phyloP scores from a whole-genome alignment of 306 rosid species.

The Arachis hypogaea region DNA sequence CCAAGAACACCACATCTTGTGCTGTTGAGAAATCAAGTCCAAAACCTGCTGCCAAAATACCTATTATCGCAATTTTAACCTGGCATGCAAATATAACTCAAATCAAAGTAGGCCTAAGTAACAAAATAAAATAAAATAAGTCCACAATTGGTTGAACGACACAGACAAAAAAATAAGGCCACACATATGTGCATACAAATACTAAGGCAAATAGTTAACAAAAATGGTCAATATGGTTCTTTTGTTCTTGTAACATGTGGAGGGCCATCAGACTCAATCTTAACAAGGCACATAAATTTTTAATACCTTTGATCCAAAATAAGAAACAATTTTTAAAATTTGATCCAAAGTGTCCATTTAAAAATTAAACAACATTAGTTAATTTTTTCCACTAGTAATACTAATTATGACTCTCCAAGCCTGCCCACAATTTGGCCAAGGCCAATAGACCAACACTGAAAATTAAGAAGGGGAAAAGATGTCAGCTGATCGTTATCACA shows the following conservation, averaged over 20 bases:
- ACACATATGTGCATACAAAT: conserved; percentile 6
- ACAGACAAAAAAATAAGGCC: neutral
- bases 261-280: conserved; percentile 5
- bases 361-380: no score
- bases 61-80: conserved; percentile 92
- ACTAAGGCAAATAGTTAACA: conserved; percentile 20
- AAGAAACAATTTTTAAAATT: no score
- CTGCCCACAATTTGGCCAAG: conserved; percentile 13
- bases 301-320: no score
- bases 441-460: conserved; percentile 14
- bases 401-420: conserved; percentile 5
- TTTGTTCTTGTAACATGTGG: conserved; percentile 22
- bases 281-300: conserved; percentile 12
- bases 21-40: conserved; percentile 96
- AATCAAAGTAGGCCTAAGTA: conserved; percentile 29
- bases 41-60: conserved; percentile 89
- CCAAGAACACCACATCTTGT: conserved; percentile 89
- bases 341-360: no score
- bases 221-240: conserved; percentile 5
- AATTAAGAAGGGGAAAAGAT: conserved; percentile 6
- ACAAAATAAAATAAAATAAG: neutral
- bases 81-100: conserved; percentile 41
- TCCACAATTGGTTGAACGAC: conserved; percentile 17
- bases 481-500: conserved; percentile 13
- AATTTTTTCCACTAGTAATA: no score